Evolutionary conservation across 2,329 filamentous ascomycete species (phyloP).

Genomic region (Emmonsiellopsis sp.): DNA sequence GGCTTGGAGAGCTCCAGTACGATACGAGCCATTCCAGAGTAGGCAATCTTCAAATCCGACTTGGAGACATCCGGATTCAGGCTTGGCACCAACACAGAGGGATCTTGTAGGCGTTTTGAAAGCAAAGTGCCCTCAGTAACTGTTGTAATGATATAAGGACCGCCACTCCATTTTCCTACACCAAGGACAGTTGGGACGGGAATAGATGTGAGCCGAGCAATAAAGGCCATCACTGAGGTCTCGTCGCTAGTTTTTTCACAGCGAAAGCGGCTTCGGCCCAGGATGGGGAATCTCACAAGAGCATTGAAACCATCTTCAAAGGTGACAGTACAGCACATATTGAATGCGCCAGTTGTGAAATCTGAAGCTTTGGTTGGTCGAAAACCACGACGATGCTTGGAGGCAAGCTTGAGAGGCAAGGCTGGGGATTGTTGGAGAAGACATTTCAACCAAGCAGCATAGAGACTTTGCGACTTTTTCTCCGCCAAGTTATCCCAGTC

Average conservation of each 20-base stretch:
- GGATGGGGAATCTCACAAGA: conserved; percentile 15
- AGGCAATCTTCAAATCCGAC: conserved; percentile 8
- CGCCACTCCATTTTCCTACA: background rate
- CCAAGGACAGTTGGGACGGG: conserved; percentile 4
- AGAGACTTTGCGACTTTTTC: conserved; percentile 8
- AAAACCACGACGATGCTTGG: conserved; percentile 2
- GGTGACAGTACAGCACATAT: conserved; percentile 15
- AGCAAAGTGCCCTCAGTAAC: conserved; percentile 11
- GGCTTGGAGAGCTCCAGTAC: conserved; percentile 10
- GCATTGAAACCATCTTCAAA: conserved; percentile 14
- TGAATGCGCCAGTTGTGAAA: conserved; percentile 12
- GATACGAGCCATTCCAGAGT: conserved; percentile 9
- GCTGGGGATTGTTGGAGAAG: conserved; percentile 7
- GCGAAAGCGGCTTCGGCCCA: conserved; percentile 3
- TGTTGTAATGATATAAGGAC: conserved; percentile 5
- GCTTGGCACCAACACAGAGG: conserved; percentile 2
- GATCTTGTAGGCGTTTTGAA: conserved; percentile 10
- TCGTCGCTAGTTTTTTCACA: conserved; percentile 5
- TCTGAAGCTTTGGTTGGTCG: conserved; percentile 2
- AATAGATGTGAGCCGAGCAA: conserved; percentile 4
- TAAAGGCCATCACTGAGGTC: conserved; percentile 3
- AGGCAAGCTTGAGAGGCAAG: conserved; percentile 9
- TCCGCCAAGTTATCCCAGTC: conserved; percentile 11
- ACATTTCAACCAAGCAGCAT: conserved; percentile 7
- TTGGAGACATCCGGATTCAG: conserved; percentile 9